Conservation (phyloP, 2,329 filamentous ascomycete genomes). For the Fusarium pseudoanthophilum region DNA sequence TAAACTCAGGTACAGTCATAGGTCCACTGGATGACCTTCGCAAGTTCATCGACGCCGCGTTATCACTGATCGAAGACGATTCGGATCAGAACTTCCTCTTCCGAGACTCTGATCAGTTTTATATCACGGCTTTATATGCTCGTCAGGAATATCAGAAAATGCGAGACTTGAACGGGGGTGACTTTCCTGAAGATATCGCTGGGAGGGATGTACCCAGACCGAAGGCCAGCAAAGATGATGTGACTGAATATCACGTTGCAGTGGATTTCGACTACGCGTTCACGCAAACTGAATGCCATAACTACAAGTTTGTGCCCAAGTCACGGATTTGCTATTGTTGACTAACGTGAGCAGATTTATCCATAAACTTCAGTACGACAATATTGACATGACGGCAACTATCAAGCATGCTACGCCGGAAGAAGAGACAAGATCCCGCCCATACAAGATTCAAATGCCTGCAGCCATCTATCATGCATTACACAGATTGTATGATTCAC, state of each 20-base stretch:
- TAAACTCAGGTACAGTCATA: constrained; percentile 42
- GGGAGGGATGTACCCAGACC: constrained; percentile 22
- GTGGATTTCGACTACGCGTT: constrained; percentile 52
- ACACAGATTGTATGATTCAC: constrained; percentile 13
- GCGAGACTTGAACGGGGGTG: constrained; percentile 20
- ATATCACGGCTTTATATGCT: constrained; percentile 34
- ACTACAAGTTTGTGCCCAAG: constrained; percentile 55
- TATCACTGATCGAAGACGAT: constrained; percentile 16
- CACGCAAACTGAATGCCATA: constrained; percentile 59
- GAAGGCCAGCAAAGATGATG: constrained; percentile 10
- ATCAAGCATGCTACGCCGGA: constrained; percentile 33
- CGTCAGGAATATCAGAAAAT: constrained; percentile 40
- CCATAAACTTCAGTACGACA: constrained; percentile 55
- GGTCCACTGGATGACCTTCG: constrained; percentile 36
- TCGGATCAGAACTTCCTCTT: constrained; percentile 18
- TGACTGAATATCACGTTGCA: constrained; percentile 30
- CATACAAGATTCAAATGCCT: constrained; percentile 40
- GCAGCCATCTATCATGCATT: constrained; percentile 11
- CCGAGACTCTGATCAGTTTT: constrained; percentile 38
- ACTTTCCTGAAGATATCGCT: constrained; percentile 22
- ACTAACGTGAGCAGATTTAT: constrained; percentile 50
- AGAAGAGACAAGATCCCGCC: constrained; percentile 7
- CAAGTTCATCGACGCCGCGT: constrained; percentile 29
- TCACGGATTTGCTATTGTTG: background rate
- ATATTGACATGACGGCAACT: constrained; percentile 53